These are phyloP conservation scores for Oryza rufipogon DNA, from an alignment of 176 grass and related monocot species.

Conservation along the genomic window DNA sequence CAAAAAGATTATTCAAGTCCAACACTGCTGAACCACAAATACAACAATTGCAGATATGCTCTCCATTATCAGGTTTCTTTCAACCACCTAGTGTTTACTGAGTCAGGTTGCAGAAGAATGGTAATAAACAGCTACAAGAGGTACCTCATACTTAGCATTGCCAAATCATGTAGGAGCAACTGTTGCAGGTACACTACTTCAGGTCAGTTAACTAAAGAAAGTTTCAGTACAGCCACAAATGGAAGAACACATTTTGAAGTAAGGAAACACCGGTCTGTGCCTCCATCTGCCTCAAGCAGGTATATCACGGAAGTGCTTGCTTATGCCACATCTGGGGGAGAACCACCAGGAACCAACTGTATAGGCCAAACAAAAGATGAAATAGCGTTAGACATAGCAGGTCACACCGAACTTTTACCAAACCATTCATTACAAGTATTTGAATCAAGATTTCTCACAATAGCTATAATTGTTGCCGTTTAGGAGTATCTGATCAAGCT, in stretches of 20 bases:
- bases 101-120: conserved; percentile 17
- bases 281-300: not conserved
- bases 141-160: conserved; percentile 30
- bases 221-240: conserved; percentile 23
- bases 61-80: not conserved
- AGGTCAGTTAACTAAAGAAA: conserved; percentile 30
- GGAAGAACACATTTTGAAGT: conserved; percentile 23
- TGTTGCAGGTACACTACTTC: conserved; percentile 16
- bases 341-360: conserved; percentile 97
- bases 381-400: conserved; percentile 32
- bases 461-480: conserved; percentile 99
- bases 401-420: not conserved
- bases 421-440: not conserved
- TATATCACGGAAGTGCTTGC: not conserved
- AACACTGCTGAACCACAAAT: not conserved
- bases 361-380: not conserved
- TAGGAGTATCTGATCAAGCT: conserved; percentile 94
- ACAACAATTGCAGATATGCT: not conserved
- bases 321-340: conserved; percentile 82
- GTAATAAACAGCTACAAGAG: not conserved
- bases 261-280: conserved; percentile 20
- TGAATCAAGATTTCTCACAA: conserved; percentile 62
- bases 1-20: not conserved
- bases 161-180: conserved; percentile 48
- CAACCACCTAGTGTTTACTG: not conserved